phyloP scores from a whole-genome alignment of 805 yeast genomes.

The Candida manassasensis region DNA sequence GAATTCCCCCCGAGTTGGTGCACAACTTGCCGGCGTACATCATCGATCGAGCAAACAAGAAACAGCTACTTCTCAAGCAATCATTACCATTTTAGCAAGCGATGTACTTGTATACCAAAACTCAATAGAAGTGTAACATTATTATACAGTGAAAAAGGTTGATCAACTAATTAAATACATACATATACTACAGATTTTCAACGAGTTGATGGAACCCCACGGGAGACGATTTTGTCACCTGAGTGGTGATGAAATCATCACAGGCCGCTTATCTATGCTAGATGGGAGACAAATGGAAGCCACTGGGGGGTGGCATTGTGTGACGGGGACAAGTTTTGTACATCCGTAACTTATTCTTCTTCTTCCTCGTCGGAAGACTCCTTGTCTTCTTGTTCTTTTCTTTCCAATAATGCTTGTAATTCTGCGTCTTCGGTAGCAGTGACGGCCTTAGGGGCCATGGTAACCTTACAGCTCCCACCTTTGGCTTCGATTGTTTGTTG shows the following conservation, averaged over 20 bases:
- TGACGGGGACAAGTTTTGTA: too few species aligned
- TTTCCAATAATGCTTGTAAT: conserved; percentile 90
- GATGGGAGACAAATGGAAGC: too few species aligned
- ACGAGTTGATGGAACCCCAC: too few species aligned
- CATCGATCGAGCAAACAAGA: conserved; percentile 36
- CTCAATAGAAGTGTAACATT: conserved; percentile 1
- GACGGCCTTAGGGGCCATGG: conserved; percentile 98
- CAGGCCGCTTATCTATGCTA: too few species aligned
- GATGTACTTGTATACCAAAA: conserved; percentile 1
- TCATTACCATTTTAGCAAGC: conserved; percentile 18
- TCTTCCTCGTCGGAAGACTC: conserved; percentile 83
- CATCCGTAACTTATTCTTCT: conserved; percentile 27
- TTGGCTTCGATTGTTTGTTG: conserved; percentile 60
- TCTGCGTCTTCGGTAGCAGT: conserved; percentile 98
- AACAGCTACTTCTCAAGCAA: conserved; percentile 26
- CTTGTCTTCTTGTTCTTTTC: conserved; percentile 84
- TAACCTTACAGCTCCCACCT: conserved; percentile 86
- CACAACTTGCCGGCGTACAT: conserved; percentile 33
- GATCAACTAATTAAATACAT: too few species aligned
- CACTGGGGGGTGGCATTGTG: too few species aligned
- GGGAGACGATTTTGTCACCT: too few species aligned
- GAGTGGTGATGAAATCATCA: too few species aligned
- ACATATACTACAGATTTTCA: too few species aligned
- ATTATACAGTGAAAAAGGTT: too few species aligned
- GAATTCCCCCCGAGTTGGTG: conserved; percentile 30